Base-by-base conservation (phyloP, 306 rosid species). In the Adenanthera pavonina region DNA sequence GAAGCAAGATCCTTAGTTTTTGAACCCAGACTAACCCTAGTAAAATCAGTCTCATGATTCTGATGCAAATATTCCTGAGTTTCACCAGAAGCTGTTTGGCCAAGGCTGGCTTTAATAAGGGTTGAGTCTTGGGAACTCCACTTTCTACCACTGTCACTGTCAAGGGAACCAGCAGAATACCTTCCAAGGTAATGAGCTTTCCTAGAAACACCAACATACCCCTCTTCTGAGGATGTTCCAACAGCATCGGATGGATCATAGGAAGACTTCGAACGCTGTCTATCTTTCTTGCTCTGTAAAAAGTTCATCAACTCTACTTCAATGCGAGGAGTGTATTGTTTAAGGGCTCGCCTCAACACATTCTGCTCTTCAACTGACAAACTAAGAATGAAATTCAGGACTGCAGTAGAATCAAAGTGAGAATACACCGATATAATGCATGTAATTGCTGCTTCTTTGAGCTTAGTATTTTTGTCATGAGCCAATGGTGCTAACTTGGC, bases 141-240 rank as follows among this genome's bases (percentile, higher is more conserved):
- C 82, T 96, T 96, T 85, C 97, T 90, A 41, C 95, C 97, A 81
- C 92, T 71, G 75, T 92, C 97, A 69, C 89, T 53, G 75, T 96
- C 99, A 77, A 91, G 79, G 53, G 99, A 94, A 91, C 98, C 97
- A 80, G 94, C 97, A 67, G 97, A 96, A 83, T 94, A 94, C 87
- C 97, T 92, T 69, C 97, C 91, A 69, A 85, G 85, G 83, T 88
- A 90, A 52, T 89, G 84, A 79, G 87, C 91, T 85, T 94, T 96
- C 90, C 94, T 89, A 69, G 98, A 84, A 68, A 83, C 84, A 75
- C 94, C 88, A 74, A 76, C 81, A 77, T 89, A 90, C 54, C 97
- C 99, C 83, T 96, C 99, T 85, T 96, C 99, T 51, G 98, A 96
- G 51, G 98, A 96, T 79, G 99, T 89, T 83, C 98, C 99, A 80